These are phyloP conservation scores for Abelmoschus esculentus DNA, from an alignment of 345 rosid species.

Conservation along the genomic window DNA sequence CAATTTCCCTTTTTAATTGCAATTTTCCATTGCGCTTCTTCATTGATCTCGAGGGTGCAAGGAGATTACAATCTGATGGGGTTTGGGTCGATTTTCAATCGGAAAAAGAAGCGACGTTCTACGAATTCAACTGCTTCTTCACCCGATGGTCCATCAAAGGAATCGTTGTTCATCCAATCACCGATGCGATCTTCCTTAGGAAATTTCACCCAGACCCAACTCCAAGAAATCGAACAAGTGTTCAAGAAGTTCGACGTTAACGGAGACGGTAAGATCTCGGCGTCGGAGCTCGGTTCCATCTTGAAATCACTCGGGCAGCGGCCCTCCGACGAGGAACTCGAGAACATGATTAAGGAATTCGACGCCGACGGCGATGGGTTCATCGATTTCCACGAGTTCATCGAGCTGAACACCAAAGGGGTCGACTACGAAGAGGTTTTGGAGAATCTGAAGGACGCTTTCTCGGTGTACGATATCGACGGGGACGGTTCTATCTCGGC, in stretches of 20 bases:
- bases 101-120: constrained; percentile 26
- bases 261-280: constrained; percentile 91
- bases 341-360: constrained; percentile 41
- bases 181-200: constrained; percentile 20
- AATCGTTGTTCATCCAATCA: constrained; percentile 19
- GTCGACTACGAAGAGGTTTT: constrained; percentile 51
- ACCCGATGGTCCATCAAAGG: background rate
- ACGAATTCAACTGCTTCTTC: background rate
- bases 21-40: background rate
- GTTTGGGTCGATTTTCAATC: constrained; percentile 35
- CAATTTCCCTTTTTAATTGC: background rate
- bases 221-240: constrained; percentile 51
- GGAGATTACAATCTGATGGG: constrained; percentile 16
- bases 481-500: constrained; percentile 82
- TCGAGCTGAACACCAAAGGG: constrained; percentile 69
- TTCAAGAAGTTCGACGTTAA: no score
- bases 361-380: constrained; percentile 71
- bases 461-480: constrained; percentile 71
- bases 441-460: constrained; percentile 70
- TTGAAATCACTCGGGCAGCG: constrained; percentile 62
- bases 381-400: constrained; percentile 62
- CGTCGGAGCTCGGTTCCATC: constrained; percentile 69
- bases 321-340: constrained; percentile 46
- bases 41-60: background rate
- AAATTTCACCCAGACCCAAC: constrained; percentile 24